These are phyloP conservation scores for Pythium oligandrum DNA, from an alignment of 352 stramenopile species.

Conservation along the genomic window DNA sequence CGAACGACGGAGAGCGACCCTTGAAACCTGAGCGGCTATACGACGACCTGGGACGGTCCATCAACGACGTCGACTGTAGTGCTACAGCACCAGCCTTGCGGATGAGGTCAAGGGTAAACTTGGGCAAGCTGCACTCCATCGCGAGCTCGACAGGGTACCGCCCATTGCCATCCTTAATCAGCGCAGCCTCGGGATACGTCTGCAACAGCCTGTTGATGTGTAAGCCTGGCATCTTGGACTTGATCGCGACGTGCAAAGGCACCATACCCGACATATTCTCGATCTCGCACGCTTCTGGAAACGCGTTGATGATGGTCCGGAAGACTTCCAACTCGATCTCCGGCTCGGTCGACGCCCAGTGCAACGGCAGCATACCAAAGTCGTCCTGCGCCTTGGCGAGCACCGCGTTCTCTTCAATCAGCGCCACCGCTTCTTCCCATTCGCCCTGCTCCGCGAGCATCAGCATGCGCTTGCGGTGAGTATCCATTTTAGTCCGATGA, in stretches of 20 bases:
- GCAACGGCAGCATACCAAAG: constrained; percentile 80
- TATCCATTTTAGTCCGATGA: constrained; percentile 23
- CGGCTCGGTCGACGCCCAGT: constrained; percentile 78
- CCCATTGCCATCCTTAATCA: constrained; percentile 49
- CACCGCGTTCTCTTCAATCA: constrained; percentile 29
- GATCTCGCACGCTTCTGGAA: constrained; percentile 45
- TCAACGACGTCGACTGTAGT: constrained; percentile 32
- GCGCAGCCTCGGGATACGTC: constrained; percentile 30
- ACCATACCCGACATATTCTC: constrained; percentile 79
- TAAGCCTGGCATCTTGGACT: constrained; percentile 53
- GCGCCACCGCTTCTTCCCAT: constrained; percentile 44
- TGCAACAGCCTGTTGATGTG: constrained; percentile 54
- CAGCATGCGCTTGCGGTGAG: constrained; percentile 38
- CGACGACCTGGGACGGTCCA: constrained; percentile 7
- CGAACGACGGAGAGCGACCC: constrained; percentile 27
- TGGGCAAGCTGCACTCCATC: constrained; percentile 52
- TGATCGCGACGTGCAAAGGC: constrained; percentile 77
- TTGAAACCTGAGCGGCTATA: not conserved
- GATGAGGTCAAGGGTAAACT: constrained; percentile 66
- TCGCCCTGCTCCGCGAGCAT: constrained; percentile 61
- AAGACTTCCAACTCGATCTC: constrained; percentile 41
- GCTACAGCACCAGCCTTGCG: constrained; percentile 46
- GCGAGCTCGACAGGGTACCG: constrained; percentile 63
- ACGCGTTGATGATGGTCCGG: constrained; percentile 38
- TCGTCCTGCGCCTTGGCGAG: constrained; percentile 69